Base-by-base conservation (phyloP, 2,329 filamentous ascomycete species). In the Microsporum canis region DNA sequence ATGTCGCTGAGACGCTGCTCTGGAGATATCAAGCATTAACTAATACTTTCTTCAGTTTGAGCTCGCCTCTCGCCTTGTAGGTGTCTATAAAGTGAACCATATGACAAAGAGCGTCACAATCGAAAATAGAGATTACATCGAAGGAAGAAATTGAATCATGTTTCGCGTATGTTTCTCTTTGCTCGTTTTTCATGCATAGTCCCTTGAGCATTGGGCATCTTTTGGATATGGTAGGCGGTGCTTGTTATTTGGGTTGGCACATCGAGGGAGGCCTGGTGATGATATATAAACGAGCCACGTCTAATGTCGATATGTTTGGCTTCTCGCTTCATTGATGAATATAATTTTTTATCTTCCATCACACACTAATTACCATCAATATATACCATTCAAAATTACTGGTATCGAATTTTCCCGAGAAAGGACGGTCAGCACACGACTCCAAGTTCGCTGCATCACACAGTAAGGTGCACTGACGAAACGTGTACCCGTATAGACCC, bases 21-120 rank as follows among this genome's bases (percentile, higher is more conserved):
- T 23, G 17, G 29, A 31, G 5, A 33, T 33, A 34, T 39, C 57
- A 31, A 34, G 17, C 12, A 14, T 38, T 59, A 55, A 60, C 58
- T 57, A 23, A 31, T 56, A 47, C 41, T 59, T 45, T 27, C 41
- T 5, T 17, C 49, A 78, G 76, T 99, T 99, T 75, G 94, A 99
- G 80, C 84, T 99, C 65, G 92, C 95, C n/a, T 85, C 90, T 62
- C 84, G 95, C 61, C 82, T 99, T 63, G 91, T 99, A 12, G 95
- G 95, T 67, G 94, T 99, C 61, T 99, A 99, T 80, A 99, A 99
- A 80, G 94, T 99, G 73, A 97, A 95, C 76, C 92, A 99, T 75
- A 99, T 97, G 85, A 94, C 89, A 63, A 94, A 92, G 83, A 91
- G 88, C 74, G 88, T 94, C 27, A 91, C 89, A 59, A 90, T 94